Conservation (phyloP, 768 basidiomycete genomes). For the Leucocoprinus birnbaumii region DNA sequence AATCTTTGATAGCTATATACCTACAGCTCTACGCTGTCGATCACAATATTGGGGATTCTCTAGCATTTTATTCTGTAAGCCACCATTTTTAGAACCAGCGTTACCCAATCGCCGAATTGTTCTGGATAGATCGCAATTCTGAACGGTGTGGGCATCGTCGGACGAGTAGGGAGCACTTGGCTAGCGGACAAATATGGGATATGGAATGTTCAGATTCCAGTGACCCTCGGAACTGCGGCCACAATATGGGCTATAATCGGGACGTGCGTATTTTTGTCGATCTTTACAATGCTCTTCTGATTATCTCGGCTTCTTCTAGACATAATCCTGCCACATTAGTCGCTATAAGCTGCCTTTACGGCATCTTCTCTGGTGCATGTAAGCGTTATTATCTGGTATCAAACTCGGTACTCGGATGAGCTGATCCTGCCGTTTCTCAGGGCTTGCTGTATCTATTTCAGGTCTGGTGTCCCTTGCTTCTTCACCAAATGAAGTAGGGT, state of each 20-base stretch:
- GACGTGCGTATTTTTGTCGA: conserved; percentile 24
- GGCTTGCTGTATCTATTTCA: conserved; percentile 31
- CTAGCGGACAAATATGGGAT: conserved; percentile 34
- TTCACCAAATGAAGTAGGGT: conserved; percentile 33
- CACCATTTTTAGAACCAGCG: no score
- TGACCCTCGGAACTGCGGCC: conserved; percentile 31
- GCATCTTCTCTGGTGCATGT: conserved; percentile 48
- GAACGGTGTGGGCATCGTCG: conserved; percentile 30
- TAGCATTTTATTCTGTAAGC: conserved; percentile 45
- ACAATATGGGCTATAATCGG: conserved; percentile 37
- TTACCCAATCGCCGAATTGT: no score
- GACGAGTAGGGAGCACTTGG: conserved; percentile 30
- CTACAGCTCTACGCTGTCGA: conserved; percentile 5
- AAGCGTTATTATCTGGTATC: conserved; percentile 11
- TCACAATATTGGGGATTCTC: conserved; percentile 46
- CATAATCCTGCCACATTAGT: conserved; percentile 33
- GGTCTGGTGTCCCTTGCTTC: conserved; percentile 27
- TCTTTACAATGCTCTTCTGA: not conserved
- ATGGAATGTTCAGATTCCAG: conserved; percentile 34
- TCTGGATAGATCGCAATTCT: conserved; percentile 30
- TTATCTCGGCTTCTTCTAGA: conserved; percentile 18
- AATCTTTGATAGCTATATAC: not conserved
- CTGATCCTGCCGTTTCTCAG: conserved; percentile 15
- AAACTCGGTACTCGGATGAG: not conserved
- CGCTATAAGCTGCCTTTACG: conserved; percentile 42